Base-by-base conservation (phyloP, 2,329 filamentous ascomycete species). In the Trichoderma aggressivum region DNA sequence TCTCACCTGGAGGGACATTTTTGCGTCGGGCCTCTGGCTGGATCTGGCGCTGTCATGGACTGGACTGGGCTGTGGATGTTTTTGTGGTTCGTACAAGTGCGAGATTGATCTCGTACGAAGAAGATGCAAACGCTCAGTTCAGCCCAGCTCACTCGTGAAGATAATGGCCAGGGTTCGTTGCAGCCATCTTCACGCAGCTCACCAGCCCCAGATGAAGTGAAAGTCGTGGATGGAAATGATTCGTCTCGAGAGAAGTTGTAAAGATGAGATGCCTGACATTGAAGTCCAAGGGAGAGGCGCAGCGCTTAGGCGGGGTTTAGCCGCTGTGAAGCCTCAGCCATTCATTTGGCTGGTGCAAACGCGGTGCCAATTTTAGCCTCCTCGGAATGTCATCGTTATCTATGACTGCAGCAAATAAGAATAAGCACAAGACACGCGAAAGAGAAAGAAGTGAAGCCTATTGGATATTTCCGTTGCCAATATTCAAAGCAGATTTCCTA, bases 1-100 rank as follows among this genome's bases (percentile, higher is more conserved):
- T 74, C 81, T 79, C 24, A 84, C 79, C 69, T 83, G 80, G 39
- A 85, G 81, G 43, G 82, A 81, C 83, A 84, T 84, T 53, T 18
- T 30, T 63, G 69, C 43, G 50, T 53, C 50, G 53, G 55, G 69
- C 34, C 61, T 53, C 18, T 55, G 64, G 28, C 36, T 36, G 59
- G 50, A 36, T 55, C 36, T 56, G 59, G 28, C 67, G 59, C 56
- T 62, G 18, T 62, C 56, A 36, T 50, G 39, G 59, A 39, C 21
- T 16, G n/a, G 2, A 39, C 39, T 43, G 3, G 11, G n/a, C 1
- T 10, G 16, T 43, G 3, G 11, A 4, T 62, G 43, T 30, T 55
- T 36, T 36, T 1, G 18, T 7, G 36, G 3, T 26, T 18, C 28
- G 50, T 26, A 58, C 26, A 8, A 32, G 28, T 32, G 6, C 21